Conservation (phyloP, 1,284 basidiomycete species). For the Ganoderma lucidum region DNA sequence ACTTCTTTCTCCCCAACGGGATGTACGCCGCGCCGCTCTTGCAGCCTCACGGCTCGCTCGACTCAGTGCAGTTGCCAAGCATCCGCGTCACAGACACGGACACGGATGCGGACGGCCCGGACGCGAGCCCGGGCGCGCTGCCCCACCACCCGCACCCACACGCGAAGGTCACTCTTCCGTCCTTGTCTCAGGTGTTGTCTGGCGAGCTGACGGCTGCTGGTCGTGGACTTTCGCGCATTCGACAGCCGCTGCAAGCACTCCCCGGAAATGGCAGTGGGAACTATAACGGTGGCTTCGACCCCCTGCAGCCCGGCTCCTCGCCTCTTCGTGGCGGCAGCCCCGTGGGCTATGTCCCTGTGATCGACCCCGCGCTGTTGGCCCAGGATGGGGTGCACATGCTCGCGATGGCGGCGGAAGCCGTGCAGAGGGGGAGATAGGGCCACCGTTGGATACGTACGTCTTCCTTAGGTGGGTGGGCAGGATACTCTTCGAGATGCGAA, state of each 20-base stretch:
- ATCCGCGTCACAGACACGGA: conserved; percentile 17
- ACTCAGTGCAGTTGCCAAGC: conserved; percentile 21
- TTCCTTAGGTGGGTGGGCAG: background rate
- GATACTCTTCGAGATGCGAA: background rate
- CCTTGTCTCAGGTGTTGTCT: conserved; percentile 20
- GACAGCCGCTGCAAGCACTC: conserved; percentile 21
- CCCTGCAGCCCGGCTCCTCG: background rate
- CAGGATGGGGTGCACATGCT: conserved; percentile 26
- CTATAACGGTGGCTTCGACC: background rate
- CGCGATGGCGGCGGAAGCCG: conserved; percentile 21
- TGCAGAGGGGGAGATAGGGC: conserved; percentile 1
- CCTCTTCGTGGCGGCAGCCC: background rate
- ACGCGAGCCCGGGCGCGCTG: background rate
- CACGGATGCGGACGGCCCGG: background rate
- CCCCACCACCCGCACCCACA: background rate
- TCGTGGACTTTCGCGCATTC: background rate
- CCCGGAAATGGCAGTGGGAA: conserved; percentile 11
- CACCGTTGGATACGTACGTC: background rate
- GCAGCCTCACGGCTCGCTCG: background rate
- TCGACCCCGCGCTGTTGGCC: conserved; percentile 25
- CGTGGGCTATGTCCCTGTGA: conserved; percentile 14
- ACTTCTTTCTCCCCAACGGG: conserved; percentile 3
- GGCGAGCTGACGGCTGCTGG: conserved; percentile 16
- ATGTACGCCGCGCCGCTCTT: conserved; percentile 1
- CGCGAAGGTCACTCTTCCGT: conserved; percentile 26